Evolutionary conservation across 352 stramenopile genomes (phyloP).

Genomic region (Globisporangium alternatum): DNA sequence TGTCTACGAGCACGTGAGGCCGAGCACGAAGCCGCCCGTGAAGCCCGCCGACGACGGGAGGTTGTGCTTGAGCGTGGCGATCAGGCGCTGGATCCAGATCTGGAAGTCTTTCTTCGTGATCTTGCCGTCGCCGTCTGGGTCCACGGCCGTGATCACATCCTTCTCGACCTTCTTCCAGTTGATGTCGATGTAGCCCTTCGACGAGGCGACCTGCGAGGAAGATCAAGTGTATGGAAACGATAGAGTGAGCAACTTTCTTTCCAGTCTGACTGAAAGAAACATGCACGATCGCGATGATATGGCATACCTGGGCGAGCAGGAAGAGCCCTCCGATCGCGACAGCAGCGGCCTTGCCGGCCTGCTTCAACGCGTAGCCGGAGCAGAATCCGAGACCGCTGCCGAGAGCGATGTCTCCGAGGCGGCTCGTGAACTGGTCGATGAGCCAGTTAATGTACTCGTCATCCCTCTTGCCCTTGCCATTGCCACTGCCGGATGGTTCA

Average conservation of each 20-base stretch:
- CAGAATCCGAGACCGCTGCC: constrained; percentile 72
- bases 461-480: constrained; percentile 30
- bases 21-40: constrained; percentile 70
- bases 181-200: constrained; percentile 88
- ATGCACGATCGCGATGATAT: background rate
- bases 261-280: background rate
- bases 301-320: constrained; percentile 50
- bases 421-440: constrained; percentile 58
- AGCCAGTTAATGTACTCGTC: constrained; percentile 56
- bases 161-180: constrained; percentile 90
- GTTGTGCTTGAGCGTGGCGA: constrained; percentile 77
- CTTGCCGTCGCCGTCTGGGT: constrained; percentile 83
- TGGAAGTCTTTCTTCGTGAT: constrained; percentile 81
- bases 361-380: constrained; percentile 82
- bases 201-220: constrained; percentile 42
- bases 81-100: constrained; percentile 67
- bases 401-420: constrained; percentile 70
- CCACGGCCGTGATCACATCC: constrained; percentile 77
- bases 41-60: constrained; percentile 82
- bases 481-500: constrained; percentile 22
- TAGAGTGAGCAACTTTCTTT: background rate
- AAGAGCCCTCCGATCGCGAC: constrained; percentile 78
- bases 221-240: background rate
- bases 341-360: constrained; percentile 75
- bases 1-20: constrained; percentile 54